Conservation (phyloP, 768 basidiomycete species). For the Mycena polygramma region DNA sequence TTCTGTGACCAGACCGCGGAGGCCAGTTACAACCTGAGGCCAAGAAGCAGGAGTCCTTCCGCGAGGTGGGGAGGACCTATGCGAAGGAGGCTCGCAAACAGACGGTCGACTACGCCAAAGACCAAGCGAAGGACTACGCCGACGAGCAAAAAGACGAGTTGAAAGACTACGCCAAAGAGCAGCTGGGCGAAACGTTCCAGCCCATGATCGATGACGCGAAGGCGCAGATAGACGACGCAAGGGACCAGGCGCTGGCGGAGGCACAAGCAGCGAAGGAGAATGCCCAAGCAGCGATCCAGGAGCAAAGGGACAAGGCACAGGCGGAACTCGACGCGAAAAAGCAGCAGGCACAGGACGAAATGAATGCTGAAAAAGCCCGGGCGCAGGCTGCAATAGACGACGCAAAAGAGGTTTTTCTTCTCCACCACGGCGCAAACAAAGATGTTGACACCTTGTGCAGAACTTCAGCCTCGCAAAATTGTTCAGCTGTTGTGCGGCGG, state of each 20-base stretch:
- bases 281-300: constrained; percentile 40
- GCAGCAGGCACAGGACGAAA: constrained; percentile 27
- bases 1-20: neutral
- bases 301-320: constrained; percentile 17
- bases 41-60: constrained; percentile 27
- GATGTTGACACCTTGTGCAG: neutral
- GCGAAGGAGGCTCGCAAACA: constrained; percentile 45
- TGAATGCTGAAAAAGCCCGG: constrained; percentile 26
- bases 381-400: constrained; percentile 25
- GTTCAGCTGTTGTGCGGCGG: constrained; percentile 15
- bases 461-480: constrained; percentile 14
- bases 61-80: constrained; percentile 40
- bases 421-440: neutral
- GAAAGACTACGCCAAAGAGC: constrained; percentile 11
- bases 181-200: constrained; percentile 32
- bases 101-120: constrained; percentile 43
- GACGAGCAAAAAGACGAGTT: constrained; percentile 8
- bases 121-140: constrained; percentile 27
- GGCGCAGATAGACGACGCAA: constrained; percentile 40
- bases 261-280: constrained; percentile 39
- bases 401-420: constrained; percentile 19
- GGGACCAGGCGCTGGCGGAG: no score
- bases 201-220: constrained; percentile 26
- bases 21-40: constrained; percentile 15
- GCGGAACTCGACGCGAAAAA: constrained; percentile 26